Evolutionary conservation across 2,329 filamentous ascomycete genomes (phyloP).

Genomic region (Nannizzia gypsea): DNA sequence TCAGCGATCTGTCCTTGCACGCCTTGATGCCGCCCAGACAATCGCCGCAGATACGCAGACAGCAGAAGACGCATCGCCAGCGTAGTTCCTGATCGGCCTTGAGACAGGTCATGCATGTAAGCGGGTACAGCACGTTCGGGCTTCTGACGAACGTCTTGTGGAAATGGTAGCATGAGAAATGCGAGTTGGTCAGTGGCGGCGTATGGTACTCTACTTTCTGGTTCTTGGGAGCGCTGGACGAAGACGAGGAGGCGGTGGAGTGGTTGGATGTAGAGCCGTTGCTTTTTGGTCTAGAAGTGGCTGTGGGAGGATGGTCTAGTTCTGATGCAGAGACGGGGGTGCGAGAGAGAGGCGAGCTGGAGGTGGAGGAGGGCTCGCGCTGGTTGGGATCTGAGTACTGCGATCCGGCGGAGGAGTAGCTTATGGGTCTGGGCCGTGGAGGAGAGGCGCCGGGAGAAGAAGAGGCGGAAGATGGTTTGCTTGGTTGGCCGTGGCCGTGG

Average conservation of each 20-base stretch:
- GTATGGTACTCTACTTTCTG: constrained; percentile 15
- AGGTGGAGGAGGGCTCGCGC: neutral
- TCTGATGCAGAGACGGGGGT: neutral
- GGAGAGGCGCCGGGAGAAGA: neutral
- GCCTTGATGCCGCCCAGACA: constrained; percentile 28
- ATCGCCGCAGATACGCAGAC: constrained; percentile 28
- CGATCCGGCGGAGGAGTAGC: neutral
- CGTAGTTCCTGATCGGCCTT: constrained; percentile 29
- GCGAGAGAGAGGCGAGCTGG: neutral
- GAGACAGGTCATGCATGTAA: constrained; percentile 35
- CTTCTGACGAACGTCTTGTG: constrained; percentile 28
- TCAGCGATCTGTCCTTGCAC: constrained; percentile 24
- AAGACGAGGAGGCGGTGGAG: neutral
- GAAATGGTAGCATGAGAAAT: constrained; percentile 31
- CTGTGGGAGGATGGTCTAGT: neutral
- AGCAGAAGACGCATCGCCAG: constrained; percentile 33
- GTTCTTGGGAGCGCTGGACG: neutral
- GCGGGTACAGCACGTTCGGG: constrained; percentile 29
- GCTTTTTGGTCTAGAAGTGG: neutral
- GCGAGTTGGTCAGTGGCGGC: constrained; percentile 27
- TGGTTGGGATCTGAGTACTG: neutral
- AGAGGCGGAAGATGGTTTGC: neutral
- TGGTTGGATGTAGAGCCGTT: neutral
- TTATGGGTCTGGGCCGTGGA: neutral
- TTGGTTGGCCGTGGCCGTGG: too few species aligned